A percentile compares a stretch with the other conserved stretches of the same genome.
Evolutionary conservation across 352 stramenopile genomes (phyloP).

Genomic region (Blastocystis sp.): DNA sequence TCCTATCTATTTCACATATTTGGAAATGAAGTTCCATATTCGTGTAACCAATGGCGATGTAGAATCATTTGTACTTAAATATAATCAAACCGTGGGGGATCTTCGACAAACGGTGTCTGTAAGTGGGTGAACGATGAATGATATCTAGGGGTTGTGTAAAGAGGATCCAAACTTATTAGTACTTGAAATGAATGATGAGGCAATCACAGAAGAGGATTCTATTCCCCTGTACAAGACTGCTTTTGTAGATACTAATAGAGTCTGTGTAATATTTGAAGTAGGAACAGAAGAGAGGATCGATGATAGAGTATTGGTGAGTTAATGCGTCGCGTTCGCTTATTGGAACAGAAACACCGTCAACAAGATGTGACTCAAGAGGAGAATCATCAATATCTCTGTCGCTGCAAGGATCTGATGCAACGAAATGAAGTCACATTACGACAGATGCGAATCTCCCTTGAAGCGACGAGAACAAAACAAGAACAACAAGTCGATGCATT

Average conservation of each 20-base stretch:
- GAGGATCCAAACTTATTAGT: conserved; percentile 39
- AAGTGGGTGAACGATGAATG: neutral
- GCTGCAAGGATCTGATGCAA: neutral
- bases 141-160: neutral
- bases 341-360: conserved; percentile 4
- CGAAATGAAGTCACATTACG: neutral
- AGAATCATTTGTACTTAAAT: neutral
- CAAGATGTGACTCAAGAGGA: neutral
- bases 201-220: neutral
- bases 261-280: neutral
- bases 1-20: neutral
- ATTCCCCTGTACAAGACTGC: conserved; percentile 11
- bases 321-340: conserved; percentile 6
- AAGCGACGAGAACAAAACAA: neutral
- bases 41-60: neutral
- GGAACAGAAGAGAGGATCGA: neutral
- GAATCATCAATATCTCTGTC: neutral
- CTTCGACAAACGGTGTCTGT: neutral
- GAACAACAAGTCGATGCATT: conserved; percentile 9
- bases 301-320: conserved; percentile 19
- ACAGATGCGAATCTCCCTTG: neutral
- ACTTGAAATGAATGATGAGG: neutral
- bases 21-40: neutral
- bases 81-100: neutral
- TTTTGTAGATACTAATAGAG: neutral